phyloP scores from a whole-genome alignment of 2,329 filamentous ascomycete species.

The Diaporthe velutina region DNA sequence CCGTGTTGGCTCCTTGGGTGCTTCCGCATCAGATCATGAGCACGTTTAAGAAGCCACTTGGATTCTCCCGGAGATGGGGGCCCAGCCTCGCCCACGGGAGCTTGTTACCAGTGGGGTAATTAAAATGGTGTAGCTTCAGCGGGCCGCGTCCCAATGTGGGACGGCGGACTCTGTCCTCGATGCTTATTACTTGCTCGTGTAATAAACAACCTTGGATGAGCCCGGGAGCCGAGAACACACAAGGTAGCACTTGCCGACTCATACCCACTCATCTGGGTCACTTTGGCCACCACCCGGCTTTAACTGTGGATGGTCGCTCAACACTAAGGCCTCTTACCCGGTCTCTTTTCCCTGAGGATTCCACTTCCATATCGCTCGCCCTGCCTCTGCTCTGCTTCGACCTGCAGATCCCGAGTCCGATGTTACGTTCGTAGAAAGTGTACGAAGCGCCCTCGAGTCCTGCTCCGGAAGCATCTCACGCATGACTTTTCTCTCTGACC shows the following conservation, averaged over 20 bases:
- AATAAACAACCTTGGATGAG: conserved; percentile 7
- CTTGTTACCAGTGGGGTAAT: conserved; percentile 10
- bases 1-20: conserved; percentile 2
- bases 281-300: background rate
- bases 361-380: background rate
- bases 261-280: conserved; percentile 16
- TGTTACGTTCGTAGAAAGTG: conserved; percentile 11
- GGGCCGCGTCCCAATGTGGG: conserved; percentile 21
- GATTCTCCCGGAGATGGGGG: conserved; percentile 17
- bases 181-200: conserved; percentile 30
- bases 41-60: conserved; percentile 21
- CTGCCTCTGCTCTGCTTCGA: background rate
- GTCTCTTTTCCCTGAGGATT: background rate
- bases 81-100: conserved; percentile 6
- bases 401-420: conserved; percentile 1
- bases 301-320: background rate
- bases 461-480: conserved; percentile 18
- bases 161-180: background rate
- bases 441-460: background rate
- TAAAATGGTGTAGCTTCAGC: background rate
- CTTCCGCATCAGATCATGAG: conserved; percentile 27
- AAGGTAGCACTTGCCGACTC: conserved; percentile 23
- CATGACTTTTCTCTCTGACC: background rate
- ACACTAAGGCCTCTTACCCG: background rate
- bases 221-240: conserved; percentile 20